Percentiles rank a stretch among this genome's conserved stretches.
Evolutionary conservation across 495 filamentous ascomycete species (phyloP).

Genomic region (Hypoxylon fragiforme): DNA sequence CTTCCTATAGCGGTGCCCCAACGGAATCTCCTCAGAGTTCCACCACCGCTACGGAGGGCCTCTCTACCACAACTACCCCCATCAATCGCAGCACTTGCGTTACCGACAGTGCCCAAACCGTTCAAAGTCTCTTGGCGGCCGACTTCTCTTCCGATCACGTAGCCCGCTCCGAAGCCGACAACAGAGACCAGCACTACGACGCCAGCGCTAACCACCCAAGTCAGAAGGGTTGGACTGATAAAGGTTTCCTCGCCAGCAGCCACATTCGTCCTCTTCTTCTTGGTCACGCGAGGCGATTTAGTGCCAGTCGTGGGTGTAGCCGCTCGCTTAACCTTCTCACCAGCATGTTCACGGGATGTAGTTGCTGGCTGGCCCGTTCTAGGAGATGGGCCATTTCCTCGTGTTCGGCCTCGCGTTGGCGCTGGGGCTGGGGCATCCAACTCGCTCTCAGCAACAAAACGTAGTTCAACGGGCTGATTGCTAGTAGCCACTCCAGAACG

Average conservation of each 20-base stretch:
- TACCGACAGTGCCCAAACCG: constrained; percentile 41
- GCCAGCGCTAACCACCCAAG: constrained; percentile 89
- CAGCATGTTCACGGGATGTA: constrained; percentile 33
- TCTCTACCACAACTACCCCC: constrained; percentile 47
- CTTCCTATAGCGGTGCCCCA: constrained; percentile 49
- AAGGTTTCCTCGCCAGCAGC: constrained; percentile 39
- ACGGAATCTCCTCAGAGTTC: constrained; percentile 50
- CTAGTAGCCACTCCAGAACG: constrained; percentile 34
- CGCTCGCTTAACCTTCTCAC: constrained; percentile 57
- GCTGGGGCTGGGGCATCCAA: constrained; percentile 54
- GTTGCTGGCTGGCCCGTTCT: constrained; percentile 6
- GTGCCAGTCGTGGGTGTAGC: constrained; percentile 39
- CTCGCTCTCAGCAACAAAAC: constrained; percentile 77
- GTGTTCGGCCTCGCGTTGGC: constrained; percentile 30
- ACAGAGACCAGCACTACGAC: constrained; percentile 90
- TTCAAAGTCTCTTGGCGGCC: constrained; percentile 64
- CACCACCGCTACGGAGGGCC: constrained; percentile 41
- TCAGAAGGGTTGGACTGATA: constrained; percentile 76
- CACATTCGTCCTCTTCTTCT: constrained; percentile 56
- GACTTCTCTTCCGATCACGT: constrained; percentile 82
- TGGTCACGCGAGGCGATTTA: constrained; percentile 48
- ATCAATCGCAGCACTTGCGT: constrained; percentile 41
- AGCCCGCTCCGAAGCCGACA: constrained; percentile 91
- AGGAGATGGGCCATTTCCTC: constrained; percentile 32
- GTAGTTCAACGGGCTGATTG: constrained; percentile 58